Evolutionary conservation across 2,329 filamentous ascomycete species (phyloP), one percentile per base, ranked within the genome.

Genomic region (Fusarium sp.): DNA sequence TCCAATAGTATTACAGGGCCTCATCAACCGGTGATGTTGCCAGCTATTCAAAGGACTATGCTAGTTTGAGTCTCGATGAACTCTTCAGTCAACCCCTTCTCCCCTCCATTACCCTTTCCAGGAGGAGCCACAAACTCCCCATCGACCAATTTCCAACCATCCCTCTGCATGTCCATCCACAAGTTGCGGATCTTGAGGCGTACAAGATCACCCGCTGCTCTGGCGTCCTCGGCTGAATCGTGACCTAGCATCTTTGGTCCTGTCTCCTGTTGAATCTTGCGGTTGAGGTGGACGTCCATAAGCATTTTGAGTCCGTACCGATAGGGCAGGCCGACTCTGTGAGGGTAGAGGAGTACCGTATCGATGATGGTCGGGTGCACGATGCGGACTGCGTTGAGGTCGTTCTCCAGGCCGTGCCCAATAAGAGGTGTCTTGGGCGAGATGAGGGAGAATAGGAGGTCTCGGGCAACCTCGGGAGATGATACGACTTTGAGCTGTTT

Each of bases 341-440:
- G 94, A 0, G 95, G 95, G 80, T 90, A 99, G 0, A 98, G 87
- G 0, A 98, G 83, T 1, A 94, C 91, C 0, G 95, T 98, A 81
- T 98, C 96, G 77, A 98, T 89, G 62, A 98, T 87, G 0, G 89
- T 93, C 0, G 93, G 93, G 77, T 98, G 96, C 51, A 98, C 91
- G 59, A 98, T 88, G 38, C 96, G 92, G 44, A 92, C 87, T 3
- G 92, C 90, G 80, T 98, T 98, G 64, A 99, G 88, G 78, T 99
- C 96, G 79, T 99, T 99, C 78, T 99, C 96, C 10, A 98, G 90
- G 1, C 94, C 95, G 81, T 99, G 96, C 0, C 96, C 96, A 55
- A 99, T 93, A 1, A 99, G 84, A 0, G 95, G 93, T 0, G 95
- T 99, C 0, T 88, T 84, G 0, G 94, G 93, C 1, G 91, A 88